Conservation (phyloP, 371 early-diverging fungal genomes). For the Mucor sp. region DNA sequence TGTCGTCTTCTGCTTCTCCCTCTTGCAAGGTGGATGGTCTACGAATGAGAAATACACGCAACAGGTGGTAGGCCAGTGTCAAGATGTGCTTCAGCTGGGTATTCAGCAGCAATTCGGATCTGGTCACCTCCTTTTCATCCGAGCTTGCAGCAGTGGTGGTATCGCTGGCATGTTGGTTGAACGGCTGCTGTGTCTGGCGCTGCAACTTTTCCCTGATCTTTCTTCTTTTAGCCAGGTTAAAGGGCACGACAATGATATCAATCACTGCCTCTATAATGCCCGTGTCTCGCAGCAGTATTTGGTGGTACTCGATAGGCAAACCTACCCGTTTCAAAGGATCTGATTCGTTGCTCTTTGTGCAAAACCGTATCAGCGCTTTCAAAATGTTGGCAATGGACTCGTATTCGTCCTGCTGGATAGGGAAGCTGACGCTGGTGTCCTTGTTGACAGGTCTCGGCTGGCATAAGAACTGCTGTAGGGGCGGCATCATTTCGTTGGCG, state of each 20-base stretch:
- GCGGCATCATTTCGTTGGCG: conserved; percentile 39
- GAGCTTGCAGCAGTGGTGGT: not conserved
- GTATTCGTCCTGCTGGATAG: not conserved
- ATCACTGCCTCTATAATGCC: conserved; percentile 49
- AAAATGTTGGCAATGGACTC: conserved; percentile 7
- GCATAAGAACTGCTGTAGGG: conserved; percentile 26
- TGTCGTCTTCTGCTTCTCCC: conserved; percentile 11
- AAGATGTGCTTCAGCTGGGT: conserved; percentile 20
- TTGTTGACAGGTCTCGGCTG: not conserved
- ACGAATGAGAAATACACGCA: conserved; percentile 34
- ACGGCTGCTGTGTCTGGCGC: not conserved
- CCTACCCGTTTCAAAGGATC: conserved; percentile 49
- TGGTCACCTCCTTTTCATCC: not conserved
- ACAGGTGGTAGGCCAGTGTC: conserved; percentile 28
- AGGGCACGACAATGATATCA: conserved; percentile 48
- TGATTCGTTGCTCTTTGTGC: conserved; percentile 44
- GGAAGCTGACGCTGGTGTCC: not conserved
- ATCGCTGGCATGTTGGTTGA: not conserved
- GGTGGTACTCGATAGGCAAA: conserved; percentile 47
- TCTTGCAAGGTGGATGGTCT: conserved; percentile 11
- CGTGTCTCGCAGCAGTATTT: conserved; percentile 52
- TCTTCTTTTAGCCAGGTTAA: conserved; percentile 36
- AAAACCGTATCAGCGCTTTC: conserved; percentile 49
- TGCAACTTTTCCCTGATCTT: conserved; percentile 5
- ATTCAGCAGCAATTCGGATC: not conserved